Base-by-base conservation (phyloP, 2,329 filamentous ascomycete species). In the Bipolaris bicolor region DNA sequence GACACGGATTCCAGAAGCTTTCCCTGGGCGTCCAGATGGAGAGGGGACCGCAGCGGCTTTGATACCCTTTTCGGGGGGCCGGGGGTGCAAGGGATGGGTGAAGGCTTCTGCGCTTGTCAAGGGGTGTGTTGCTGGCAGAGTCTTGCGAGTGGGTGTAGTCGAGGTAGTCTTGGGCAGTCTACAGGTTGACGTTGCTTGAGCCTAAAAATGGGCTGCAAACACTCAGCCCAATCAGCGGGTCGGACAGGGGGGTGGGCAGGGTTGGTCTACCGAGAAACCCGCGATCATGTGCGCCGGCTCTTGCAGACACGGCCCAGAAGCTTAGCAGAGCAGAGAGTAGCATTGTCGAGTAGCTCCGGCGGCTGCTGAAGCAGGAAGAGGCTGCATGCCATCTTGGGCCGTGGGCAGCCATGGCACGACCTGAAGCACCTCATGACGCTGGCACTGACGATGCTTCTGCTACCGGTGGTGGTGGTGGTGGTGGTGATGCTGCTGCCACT, bases 171-270 rank as follows among this genome's bases (percentile, higher is more conserved):
- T 75, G 72, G 71, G 62, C 51, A 60, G 57, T 70, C 66, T 65
- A 76, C 72, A 76, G 74, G 74, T 70, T 65, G 69, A 70, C 68
- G 71, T 74, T 73, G 68, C 58, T 72, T 69, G 69, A 62, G 65
- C 62, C 72, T 73, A 76, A 72, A 73, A 68, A 73, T 73, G 70
- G 68, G 70, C 68, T 57, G 50, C 58, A 69, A 64, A 67, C 54
- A 62, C 43, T 56, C 63, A 48, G 65, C 62, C 73, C 74, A 76
- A 77, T 76, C 66, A 75, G 56, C 55, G 57, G 56, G 64, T 48
- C n/a, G 31, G 63, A 66, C 73, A 61, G 68, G 73, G 73, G 63
- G 71, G 52, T 7, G 56, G 64, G 62, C 72, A 68, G 58, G 70
- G 69, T 61, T 69, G 45, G 24, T 15, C 46, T 56, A 54, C 66